phyloP scores from a whole-genome alignment of 208 protist species.

The Leptomonas seymouri region DNA sequence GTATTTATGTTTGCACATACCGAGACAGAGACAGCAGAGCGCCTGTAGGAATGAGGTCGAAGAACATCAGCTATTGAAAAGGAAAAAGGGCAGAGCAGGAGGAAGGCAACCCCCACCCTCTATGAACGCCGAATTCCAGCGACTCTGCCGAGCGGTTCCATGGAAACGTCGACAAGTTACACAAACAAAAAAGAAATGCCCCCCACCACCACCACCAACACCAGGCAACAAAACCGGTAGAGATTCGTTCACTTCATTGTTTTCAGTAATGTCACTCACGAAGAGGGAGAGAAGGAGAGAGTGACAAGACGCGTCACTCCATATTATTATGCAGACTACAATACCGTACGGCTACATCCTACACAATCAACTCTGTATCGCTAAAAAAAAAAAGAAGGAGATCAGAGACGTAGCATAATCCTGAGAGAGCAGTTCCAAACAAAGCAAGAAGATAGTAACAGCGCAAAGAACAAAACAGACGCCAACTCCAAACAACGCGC shows the following conservation, averaged over 20 bases:
- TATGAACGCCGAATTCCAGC: no score
- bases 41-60: background rate
- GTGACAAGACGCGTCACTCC: background rate
- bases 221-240: no score
- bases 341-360: background rate
- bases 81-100: background rate
- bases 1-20: no score
- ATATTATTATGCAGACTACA: background rate
- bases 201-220: no score
- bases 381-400: slow-evolving; percentile 14
- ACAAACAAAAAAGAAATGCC: no score
- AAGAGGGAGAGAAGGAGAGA: background rate
- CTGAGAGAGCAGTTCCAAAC: background rate
- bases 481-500: no score
- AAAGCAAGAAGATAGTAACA: background rate
- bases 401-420: no score
- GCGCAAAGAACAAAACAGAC: slow-evolving; percentile 3
- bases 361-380: background rate
- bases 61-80: no score
- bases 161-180: no score
- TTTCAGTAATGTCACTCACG: background rate
- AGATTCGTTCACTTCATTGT: background rate
- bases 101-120: background rate
- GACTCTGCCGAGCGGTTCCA: no score
- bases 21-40: background rate